phyloP scores from a whole-genome alignment of 2,329 filamentous ascomycete species.

The Stachybotrys chartarum region DNA sequence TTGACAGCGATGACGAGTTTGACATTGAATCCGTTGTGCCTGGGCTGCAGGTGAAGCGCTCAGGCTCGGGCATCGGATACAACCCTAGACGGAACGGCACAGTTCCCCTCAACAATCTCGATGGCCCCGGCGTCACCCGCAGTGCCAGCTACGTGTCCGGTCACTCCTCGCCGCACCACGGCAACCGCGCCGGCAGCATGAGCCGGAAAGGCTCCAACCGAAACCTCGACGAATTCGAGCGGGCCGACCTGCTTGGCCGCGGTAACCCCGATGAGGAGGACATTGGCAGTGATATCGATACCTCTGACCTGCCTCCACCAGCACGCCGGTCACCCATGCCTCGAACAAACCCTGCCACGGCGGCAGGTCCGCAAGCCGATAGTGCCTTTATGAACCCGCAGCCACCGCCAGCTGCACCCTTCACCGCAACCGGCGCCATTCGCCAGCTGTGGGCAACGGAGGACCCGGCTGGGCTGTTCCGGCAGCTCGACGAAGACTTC shows the following conservation, averaged over 20 bases:
- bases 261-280: slow-evolving; percentile 47
- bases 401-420: slow-evolving; percentile 29
- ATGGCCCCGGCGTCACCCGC: slow-evolving; percentile 14
- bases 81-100: slow-evolving; percentile 60
- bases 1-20: slow-evolving; percentile 97
- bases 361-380: slow-evolving; percentile 12
- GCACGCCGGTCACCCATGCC: slow-evolving; percentile 37
- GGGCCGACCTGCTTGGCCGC: slow-evolving; percentile 47
- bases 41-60: slow-evolving; percentile 74
- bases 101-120: slow-evolving; percentile 49
- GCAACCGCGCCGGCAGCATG: slow-evolving; percentile 36
- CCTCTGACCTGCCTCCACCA: slow-evolving; percentile 58
- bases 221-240: slow-evolving; percentile 41
- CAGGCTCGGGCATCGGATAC: slow-evolving; percentile 70
- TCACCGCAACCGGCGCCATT: slow-evolving; percentile 71
- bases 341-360: slow-evolving; percentile 14
- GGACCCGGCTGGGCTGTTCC: slow-evolving; percentile 84
- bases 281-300: slow-evolving; percentile 58
- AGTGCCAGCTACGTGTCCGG: slow-evolving; percentile 47
- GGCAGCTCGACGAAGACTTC: slow-evolving; percentile 89
- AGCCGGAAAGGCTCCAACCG: slow-evolving; percentile 45
- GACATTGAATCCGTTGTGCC: slow-evolving; percentile 76
- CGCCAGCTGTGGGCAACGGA: slow-evolving; percentile 76
- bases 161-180: slow-evolving; percentile 39
- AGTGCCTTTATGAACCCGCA: slow-evolving; percentile 21